Percentiles rank a stretch among this genome's conserved stretches.
Evolutionary conservation across 163 green algal genomes (phyloP).

Genomic region (Scenedesmus sp.): DNA sequence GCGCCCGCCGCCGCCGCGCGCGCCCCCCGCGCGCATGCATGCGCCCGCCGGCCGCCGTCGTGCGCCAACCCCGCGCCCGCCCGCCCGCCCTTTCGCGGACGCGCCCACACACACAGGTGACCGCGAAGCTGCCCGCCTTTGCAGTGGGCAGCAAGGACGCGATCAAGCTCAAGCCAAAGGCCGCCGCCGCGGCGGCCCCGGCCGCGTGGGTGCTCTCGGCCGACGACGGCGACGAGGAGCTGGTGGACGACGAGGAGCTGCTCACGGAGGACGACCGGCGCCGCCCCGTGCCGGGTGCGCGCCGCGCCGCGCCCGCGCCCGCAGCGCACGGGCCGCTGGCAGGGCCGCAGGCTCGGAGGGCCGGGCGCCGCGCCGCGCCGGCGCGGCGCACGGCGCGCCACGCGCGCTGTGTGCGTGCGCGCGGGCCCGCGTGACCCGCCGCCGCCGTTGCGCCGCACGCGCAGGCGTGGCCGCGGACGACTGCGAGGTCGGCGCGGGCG

Average conservation of each 20-base stretch:
- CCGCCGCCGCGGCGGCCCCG: neutral
- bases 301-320: no score
- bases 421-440: neutral
- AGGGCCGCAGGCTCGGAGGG: no score
- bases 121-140: constrained; percentile 56
- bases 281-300: no score
- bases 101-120: constrained; percentile 38
- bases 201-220: constrained; percentile 60
- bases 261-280: constrained; percentile 82
- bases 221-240: constrained; percentile 62
- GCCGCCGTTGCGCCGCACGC: neutral
- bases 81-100: no score
- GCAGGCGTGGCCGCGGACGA: constrained; percentile 45
- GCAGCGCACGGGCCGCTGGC: no score
- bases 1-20: no score
- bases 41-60: no score
- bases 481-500: constrained; percentile 60
- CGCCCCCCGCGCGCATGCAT: constrained; percentile 15
- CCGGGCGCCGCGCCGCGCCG: no score
- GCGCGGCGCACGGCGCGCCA: no score
- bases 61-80: neutral
- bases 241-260: constrained; percentile 86
- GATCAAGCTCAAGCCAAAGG: constrained; percentile 57
- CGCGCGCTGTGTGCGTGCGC: no score
- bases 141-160: constrained; percentile 65